phyloP scores from a whole-genome alignment of 2,329 filamentous ascomycete species.

The Aaosphaeria pasadenensis region DNA sequence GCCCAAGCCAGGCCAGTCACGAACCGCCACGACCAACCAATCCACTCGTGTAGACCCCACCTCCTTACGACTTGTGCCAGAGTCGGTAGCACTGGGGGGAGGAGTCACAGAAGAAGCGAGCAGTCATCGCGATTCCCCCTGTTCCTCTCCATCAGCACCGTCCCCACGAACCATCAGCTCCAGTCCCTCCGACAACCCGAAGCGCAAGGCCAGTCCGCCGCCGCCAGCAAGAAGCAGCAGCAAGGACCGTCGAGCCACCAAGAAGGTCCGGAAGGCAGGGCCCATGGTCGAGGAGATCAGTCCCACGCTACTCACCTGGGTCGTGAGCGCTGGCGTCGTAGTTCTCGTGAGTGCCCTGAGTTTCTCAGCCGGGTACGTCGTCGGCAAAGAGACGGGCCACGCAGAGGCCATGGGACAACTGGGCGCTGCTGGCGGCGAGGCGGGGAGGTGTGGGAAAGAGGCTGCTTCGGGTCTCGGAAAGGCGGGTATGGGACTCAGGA shows the following conservation, averaged over 20 bases:
- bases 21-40: slow-evolving; percentile 30
- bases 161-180: slow-evolving; percentile 24
- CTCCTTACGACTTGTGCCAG: slow-evolving; percentile 58
- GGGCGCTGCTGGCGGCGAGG: slow-evolving; percentile 23
- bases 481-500: slow-evolving; percentile 27
- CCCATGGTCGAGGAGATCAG: slow-evolving; percentile 44
- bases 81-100: slow-evolving; percentile 56
- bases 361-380: slow-evolving; percentile 62
- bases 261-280: slow-evolving; percentile 41
- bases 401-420: slow-evolving; percentile 45
- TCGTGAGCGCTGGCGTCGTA: slow-evolving; percentile 63
- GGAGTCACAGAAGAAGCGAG: slow-evolving; percentile 22
- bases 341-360: slow-evolving; percentile 63
- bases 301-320: slow-evolving; percentile 64
- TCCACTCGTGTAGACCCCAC: slow-evolving; percentile 47
- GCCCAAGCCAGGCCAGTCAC: slow-evolving; percentile 56
- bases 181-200: slow-evolving; percentile 37
- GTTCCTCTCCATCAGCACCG: slow-evolving; percentile 17
- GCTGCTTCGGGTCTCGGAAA: slow-evolving; percentile 22
- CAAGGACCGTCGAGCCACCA: slow-evolving; percentile 43
- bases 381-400: slow-evolving; percentile 58
- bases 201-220: slow-evolving; percentile 43
- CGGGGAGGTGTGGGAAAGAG: slow-evolving; percentile 32
- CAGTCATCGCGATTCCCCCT: slow-evolving; percentile 17
- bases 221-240: slow-evolving; percentile 36